Base-by-base conservation (phyloP, 352 stramenopile species). In the Phytophthora boehmeriae region DNA sequence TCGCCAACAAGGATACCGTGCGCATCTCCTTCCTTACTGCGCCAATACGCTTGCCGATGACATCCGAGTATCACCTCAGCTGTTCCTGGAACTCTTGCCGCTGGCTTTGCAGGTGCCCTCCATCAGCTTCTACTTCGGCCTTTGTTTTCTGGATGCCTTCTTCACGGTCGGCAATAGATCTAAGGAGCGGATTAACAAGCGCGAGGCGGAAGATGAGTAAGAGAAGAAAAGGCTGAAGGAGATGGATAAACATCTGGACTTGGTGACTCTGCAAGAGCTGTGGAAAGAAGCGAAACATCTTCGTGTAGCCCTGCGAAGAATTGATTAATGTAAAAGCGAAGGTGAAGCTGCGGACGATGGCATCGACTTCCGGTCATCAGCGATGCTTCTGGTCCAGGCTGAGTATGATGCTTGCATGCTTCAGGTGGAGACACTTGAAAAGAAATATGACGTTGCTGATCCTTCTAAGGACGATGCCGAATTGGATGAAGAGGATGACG, bases 251-350 rank as follows among this genome's bases (percentile, higher is more conserved):
- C 75, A 88, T 34, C 49, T 95, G 20, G 86, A 93, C 38, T 54
- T 93, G 22, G 80, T 66, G 39, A 77, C 72, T 36, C 36, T 95
- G 4, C 66, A 89, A n/a, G 84, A 90, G 54, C 51, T 93, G 54
- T 92, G 85, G 79, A 88, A 93, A 53, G 82, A 92, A 65, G 75
- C 75, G 14, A 86, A 84, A 47, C 70, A 87, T 35, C 44, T 95
- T 44, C 72, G 79, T 13, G 61, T 68, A 5, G 76, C 83, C 4
- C 55, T 92, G 22, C 77, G 77, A 13, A 80, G 90, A 59, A 87
- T 95, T 22, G 71, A 88, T 11, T 87, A 79, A 63, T 78, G 78
- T 51, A 92, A 92, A 62, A 88, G 70, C 22, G 77, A 91, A 30
- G 73, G 77, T 8, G 64, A 73, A 35, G 80, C 76, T 17, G 79